These are phyloP conservation scores for Oryza punctata DNA, from an alignment of 176 grass and related monocot genomes.

Conservation along the genomic window DNA sequence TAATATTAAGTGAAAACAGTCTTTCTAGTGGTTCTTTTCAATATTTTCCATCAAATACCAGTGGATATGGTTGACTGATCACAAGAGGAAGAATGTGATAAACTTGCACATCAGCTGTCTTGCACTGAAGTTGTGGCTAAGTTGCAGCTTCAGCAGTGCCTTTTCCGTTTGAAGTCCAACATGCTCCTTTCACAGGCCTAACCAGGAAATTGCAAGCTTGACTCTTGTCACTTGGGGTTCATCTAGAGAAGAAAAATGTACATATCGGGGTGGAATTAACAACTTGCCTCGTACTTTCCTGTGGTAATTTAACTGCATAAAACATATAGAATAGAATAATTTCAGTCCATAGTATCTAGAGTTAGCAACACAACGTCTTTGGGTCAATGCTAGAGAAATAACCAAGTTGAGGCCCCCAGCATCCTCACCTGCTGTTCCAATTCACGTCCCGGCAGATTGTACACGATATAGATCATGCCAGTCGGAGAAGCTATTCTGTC, in stretches of 20 bases:
- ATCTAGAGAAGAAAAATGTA: not conserved
- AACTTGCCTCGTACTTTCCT: not conserved
- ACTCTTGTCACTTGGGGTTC: not conserved
- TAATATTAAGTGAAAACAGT: no score
- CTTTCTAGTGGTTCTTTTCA: no score
- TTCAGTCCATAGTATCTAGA: not conserved
- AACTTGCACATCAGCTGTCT: no score
- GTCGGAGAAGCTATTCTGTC: constrained; percentile 58
- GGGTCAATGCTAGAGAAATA: constrained; percentile 39
- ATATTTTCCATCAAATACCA: no score
- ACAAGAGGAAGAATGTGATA: no score
- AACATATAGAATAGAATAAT: not conserved
- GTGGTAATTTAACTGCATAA: constrained; percentile 1
- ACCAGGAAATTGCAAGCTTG: not conserved
- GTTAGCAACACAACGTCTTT: constrained; percentile 16
- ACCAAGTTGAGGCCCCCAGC: not conserved
- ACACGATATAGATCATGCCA: constrained; percentile 37
- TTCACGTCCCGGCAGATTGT: constrained; percentile 16
- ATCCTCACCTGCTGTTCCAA: not conserved
- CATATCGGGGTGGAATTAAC: not conserved
- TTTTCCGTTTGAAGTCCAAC: no score
- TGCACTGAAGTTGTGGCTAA: no score
- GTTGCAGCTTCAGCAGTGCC: no score
- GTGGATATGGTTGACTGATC: no score
- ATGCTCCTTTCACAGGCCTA: no score